Base-by-base conservation (phyloP, 306 rosid species). In the Cucumis hystrix region DNA sequence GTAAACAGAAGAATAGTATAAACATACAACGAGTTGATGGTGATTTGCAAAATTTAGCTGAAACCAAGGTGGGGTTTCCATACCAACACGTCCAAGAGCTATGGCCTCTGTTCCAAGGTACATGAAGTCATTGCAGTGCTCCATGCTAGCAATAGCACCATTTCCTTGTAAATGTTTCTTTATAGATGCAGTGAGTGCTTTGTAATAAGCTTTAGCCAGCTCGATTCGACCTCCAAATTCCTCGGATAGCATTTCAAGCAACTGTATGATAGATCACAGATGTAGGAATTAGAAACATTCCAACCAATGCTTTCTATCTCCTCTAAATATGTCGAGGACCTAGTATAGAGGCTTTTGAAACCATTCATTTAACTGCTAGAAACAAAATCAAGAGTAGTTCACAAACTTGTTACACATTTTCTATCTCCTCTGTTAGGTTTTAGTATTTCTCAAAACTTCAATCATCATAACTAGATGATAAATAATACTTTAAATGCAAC, bases 131-230 rank as follows among this genome's bases (percentile, higher is more conserved):
- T 90, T 92, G 87, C 91, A 87, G 5, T 92, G 91, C 72, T 92
- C 87, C 97, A 92, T 92, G 82, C 92, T 92, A 14, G 93, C 87
- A 80, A 90, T 92, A 49, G 88, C 93, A 10, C 96, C 92, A 71
- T 88, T 90, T 60, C 93, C 97, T 57, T 88, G 87, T 86, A 92
- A 90, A 82, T 90, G 87, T 49, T 88, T 92, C 81, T 45, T 84
- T 28, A 85, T 82, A 0, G 96, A 90, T 58, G 79, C 85, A 33
- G 91, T 88, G 12, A 90, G 89, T 55, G 93, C 96, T 61, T 82
- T 81, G 85, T 84, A 90, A 71, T 87, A 90, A 21, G 87, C 85
- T 77, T 86, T 90, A 7, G 89, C 88, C 7, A 90, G 83, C 80
- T 86, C 91, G 52, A 92, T 85, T 33, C 92, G 84, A 30, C 97